phyloP scores from a whole-genome alignment of 1,284 basidiomycete species.

The Uromyces viciae-fabae region DNA sequence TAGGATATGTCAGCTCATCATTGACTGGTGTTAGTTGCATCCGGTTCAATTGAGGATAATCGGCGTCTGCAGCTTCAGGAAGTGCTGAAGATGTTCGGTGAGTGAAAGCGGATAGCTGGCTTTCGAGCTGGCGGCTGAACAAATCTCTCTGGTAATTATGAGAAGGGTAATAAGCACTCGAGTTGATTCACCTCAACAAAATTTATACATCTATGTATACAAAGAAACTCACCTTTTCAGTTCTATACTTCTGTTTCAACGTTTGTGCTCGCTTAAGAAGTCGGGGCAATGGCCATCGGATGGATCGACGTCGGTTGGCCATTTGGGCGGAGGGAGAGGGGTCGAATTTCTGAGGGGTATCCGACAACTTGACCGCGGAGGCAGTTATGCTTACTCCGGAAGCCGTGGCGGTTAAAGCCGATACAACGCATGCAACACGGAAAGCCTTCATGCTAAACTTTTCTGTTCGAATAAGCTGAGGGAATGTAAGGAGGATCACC shows the following conservation, averaged over 20 bases:
- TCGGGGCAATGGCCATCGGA: not conserved
- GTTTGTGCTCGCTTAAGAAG: too few species aligned
- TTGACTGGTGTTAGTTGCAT: not conserved
- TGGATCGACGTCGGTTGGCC: not conserved
- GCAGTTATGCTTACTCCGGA: slow-evolving; percentile 2
- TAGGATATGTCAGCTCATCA: not conserved
- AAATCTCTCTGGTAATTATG: not conserved
- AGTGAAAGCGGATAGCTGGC: not conserved
- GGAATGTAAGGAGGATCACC: slow-evolving; percentile 4
- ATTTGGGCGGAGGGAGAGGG: not conserved
- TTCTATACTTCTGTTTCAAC: too few species aligned
- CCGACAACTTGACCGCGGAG: slow-evolving; percentile 1
- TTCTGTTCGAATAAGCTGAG: not conserved
- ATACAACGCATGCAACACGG: slow-evolving; percentile 14
- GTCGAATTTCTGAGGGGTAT: not conserved
- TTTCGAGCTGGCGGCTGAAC: not conserved
- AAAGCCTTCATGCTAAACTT: slow-evolving; percentile 1
- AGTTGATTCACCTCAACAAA: not conserved
- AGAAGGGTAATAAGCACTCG: not conserved
- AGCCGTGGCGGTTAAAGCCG: slow-evolving; percentile 11
- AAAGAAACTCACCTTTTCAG: not conserved
- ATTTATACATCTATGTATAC: too few species aligned
- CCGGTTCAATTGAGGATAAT: not conserved
- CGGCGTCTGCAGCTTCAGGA: not conserved
- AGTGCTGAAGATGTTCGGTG: not conserved